A percentile compares a stretch with the other conserved stretches of the same genome.
phyloP scores from a whole-genome alignment of 2,329 filamentous ascomycete species.

The Zasmidium angulare region DNA sequence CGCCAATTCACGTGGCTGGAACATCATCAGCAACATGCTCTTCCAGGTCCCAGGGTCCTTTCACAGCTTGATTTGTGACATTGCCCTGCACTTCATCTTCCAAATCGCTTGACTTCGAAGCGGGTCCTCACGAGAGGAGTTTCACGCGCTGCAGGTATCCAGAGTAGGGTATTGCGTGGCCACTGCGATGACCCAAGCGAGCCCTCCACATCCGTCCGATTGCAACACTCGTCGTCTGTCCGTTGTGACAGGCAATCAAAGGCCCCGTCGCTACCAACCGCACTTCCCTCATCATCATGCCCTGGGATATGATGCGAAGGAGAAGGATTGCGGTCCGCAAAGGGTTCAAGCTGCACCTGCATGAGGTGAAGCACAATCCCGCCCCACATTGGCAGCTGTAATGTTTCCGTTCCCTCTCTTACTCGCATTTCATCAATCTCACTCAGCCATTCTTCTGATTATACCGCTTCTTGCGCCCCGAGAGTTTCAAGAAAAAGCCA shows the following conservation, averaged over 20 bases:
- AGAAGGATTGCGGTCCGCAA: neutral
- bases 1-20: neutral
- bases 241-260: too few relatives aligned
- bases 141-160: neutral
- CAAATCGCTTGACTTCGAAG: too few relatives aligned
- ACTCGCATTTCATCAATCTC: conserved; percentile 2
- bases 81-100: too few relatives aligned
- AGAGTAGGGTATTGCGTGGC: neutral
- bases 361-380: neutral
- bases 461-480: neutral
- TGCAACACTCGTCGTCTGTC: conserved; percentile 20
- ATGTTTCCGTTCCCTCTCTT: neutral
- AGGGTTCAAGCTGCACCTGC: neutral
- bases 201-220: too few relatives aligned
- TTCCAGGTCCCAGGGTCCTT: too few relatives aligned
- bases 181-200: neutral
- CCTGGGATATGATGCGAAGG: neutral
- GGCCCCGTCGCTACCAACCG: too few relatives aligned
- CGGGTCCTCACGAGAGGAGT: neutral
- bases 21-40: too few relatives aligned
- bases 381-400: neutral
- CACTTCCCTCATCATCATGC: too few relatives aligned
- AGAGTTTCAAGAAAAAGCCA: neutral
- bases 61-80: too few relatives aligned
- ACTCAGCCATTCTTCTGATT: too few relatives aligned